Evolutionary conservation across 257 asterid species (phyloP).

Genomic region (Oldenlandia corymbosa): DNA sequence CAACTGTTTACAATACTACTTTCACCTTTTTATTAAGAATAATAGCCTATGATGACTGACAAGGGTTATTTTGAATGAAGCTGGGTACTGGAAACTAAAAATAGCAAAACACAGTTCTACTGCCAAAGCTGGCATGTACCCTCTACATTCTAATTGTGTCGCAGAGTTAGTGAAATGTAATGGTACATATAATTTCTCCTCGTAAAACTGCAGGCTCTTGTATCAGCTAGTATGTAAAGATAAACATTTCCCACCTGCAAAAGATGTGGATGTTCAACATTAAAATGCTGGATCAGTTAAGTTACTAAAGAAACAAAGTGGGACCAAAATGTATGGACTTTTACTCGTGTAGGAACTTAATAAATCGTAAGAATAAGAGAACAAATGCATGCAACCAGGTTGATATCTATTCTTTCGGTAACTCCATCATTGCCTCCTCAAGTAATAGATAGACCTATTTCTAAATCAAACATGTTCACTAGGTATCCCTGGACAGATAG

Average conservation of each 20-base stretch:
- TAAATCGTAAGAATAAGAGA: no score
- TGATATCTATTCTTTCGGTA: background rate
- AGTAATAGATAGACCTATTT: background rate
- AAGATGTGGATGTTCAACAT: background rate
- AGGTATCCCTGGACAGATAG: no score
- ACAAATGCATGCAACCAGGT: background rate
- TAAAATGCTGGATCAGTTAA: background rate
- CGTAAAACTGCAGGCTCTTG: background rate
- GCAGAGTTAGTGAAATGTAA: background rate
- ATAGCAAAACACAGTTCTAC: background rate
- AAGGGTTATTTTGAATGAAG: background rate
- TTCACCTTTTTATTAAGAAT: no score
- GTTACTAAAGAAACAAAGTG: no score
- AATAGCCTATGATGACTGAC: no score
- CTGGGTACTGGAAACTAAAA: background rate
- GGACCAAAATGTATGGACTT: no score
- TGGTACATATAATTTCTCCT: no score
- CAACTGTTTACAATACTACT: no score
- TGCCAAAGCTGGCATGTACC: background rate
- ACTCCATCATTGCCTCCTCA: background rate
- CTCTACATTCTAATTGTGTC: background rate
- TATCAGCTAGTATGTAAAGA: background rate
- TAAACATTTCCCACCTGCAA: constrained; percentile 9
- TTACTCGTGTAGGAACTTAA: no score
- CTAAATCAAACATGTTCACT: no score